phyloP scores from a whole-genome alignment of 306 rosid genomes.

The Comarum palustre region DNA sequence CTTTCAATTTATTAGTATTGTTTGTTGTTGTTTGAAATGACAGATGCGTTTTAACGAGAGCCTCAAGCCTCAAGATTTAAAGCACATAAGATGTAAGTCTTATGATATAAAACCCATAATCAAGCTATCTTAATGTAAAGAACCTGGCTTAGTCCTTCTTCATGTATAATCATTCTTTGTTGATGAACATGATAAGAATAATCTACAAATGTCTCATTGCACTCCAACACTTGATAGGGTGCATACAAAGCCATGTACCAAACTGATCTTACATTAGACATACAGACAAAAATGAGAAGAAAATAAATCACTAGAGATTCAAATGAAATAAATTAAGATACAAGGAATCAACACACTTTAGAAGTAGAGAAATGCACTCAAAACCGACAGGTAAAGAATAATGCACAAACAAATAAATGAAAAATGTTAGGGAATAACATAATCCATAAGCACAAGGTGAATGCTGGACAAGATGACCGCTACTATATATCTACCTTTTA shows the following conservation, averaged over 20 bases:
- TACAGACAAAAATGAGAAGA: neutral
- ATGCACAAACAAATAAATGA: conserved; percentile 31
- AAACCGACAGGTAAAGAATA: conserved; percentile 31
- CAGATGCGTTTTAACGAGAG: no score
- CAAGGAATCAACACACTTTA: conserved; percentile 26
- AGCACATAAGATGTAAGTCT: no score
- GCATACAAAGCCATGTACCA: neutral
- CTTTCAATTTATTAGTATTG: no score
- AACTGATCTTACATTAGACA: conserved; percentile 12
- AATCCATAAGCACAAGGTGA: conserved; percentile 84
- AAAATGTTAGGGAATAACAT: conserved; percentile 15
- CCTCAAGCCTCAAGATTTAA: no score
- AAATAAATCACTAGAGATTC: neutral
- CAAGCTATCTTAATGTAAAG: no score
- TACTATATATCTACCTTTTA: conserved; percentile 74
- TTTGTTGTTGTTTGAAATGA: no score
- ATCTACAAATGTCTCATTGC: conserved; percentile 2
- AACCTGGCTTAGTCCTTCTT: no score
- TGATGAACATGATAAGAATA: neutral
- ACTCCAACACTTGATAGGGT: neutral
- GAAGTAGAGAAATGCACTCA: conserved; percentile 19
- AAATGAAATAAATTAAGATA: conserved; percentile 25
- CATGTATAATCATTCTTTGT: no score
- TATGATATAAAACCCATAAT: no score
- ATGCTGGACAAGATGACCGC: conserved; percentile 49